Evolutionary conservation across 2,329 filamentous ascomycete genomes (phyloP), one percentile per base, ranked within the genome.

Genomic region (Tolypocladium pustulatum): DNA sequence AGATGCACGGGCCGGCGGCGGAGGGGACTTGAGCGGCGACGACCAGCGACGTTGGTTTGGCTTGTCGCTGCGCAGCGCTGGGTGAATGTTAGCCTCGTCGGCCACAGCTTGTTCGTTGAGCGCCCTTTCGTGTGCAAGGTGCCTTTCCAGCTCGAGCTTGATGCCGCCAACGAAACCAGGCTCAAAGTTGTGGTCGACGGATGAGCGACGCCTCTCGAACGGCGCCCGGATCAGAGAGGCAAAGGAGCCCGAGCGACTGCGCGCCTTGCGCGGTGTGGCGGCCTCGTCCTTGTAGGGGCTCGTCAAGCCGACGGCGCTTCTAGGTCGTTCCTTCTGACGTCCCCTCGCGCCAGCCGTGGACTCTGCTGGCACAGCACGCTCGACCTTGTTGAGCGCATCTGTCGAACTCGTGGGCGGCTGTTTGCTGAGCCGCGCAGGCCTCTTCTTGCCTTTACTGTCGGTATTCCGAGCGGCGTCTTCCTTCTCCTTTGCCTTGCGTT

Each of bases 141-240:
- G 68, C 53, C 70, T 70, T 58, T 76, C 68, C 54, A 73, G 67
- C 54, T 76, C 74, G 20, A 76, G 66, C 58, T 76, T 77, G 57
- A 71, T 70, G 25, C 72, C 74, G 1, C 75, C 73, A 30, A 78
- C 71, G 61, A 78, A 78, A 15, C 69, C 70, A 1, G 65, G 66
- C 7, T 72, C 64, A n/a, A 61, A 62, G 10, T 64, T 60, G 25
- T 68, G 66, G 38, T 73, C 72, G 22, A 68, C 61, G 0, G 72
- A 74, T 1, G 66, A 64, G 2, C 72, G 67, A 20, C 69, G 67
- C 38, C 69, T 68, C 55, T 72, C 71, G 37, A 74, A 73, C 0
- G 73, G 71, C 7, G 65, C 61, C 58, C 67, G 69, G 57, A 75
- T 67, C 9, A 73, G 59, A 5, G 72, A 73, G 2, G 71, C 67